Conservation (phyloP, 208 protist species). For the Trichomonas tenax region DNA sequence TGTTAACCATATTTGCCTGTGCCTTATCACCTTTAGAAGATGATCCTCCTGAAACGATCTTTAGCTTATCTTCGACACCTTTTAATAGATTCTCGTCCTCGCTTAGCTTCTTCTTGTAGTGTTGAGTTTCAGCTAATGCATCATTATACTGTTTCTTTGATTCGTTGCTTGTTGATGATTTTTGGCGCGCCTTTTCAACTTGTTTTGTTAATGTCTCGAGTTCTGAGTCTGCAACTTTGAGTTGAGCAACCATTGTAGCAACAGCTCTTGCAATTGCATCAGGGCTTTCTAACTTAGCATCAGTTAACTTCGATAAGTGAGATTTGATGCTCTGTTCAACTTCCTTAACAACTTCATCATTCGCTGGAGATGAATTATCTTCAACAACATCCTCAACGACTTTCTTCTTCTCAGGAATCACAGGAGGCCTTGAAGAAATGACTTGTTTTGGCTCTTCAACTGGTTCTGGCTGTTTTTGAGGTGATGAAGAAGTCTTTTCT, state of each 20-base stretch:
- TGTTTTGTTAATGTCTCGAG: background rate
- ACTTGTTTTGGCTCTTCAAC: background rate
- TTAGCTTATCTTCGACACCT: background rate
- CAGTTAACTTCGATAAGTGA: background rate
- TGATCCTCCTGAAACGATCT: background rate
- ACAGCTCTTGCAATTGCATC: background rate
- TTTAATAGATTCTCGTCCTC: background rate
- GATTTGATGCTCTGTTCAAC: background rate
- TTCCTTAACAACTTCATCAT: background rate
- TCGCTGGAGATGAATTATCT: background rate
- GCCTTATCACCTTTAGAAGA: background rate
- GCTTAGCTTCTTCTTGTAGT: background rate
- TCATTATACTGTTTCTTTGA: background rate
- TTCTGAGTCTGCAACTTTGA: background rate
- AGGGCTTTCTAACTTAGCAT: background rate
- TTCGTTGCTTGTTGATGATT: background rate
- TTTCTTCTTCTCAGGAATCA: background rate
- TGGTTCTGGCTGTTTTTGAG: background rate
- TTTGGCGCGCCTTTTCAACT: background rate
- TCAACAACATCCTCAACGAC: background rate
- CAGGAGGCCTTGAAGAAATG: background rate
- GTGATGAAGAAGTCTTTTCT: background rate
- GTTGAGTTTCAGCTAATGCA: background rate
- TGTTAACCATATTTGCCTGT: background rate
- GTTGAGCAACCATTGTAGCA: background rate